Conservation (phyloP, 2,329 filamentous ascomycete species). For the Paracoccidioides lutzii region DNA sequence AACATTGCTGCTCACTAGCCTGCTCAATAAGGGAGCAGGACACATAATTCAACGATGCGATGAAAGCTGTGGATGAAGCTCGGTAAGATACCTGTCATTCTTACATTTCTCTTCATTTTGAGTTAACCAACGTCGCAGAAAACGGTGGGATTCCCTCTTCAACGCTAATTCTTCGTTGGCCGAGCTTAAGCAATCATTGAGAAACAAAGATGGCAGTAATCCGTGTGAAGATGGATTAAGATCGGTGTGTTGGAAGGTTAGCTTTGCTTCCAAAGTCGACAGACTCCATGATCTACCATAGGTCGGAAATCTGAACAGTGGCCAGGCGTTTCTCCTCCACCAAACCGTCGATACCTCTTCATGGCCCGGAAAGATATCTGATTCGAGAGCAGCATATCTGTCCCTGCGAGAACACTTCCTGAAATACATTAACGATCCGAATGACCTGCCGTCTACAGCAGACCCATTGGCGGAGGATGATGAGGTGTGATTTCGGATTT, state of each 20-base stretch:
- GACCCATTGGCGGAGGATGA: slow-evolving; percentile 82
- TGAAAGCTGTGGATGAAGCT: slow-evolving; percentile 44
- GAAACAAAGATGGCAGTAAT: slow-evolving; percentile 43
- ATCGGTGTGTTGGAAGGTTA: slow-evolving; percentile 85
- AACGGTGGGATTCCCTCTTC: slow-evolving; percentile 55
- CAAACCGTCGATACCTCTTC: slow-evolving; percentile 49
- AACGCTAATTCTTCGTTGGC: slow-evolving; percentile 40
- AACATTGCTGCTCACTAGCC: background rate
- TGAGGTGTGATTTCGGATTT: slow-evolving; percentile 36
- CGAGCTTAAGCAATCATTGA: slow-evolving; percentile 52
- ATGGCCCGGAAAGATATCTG: slow-evolving; percentile 56
- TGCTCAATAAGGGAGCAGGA: background rate
- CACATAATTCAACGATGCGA: slow-evolving; percentile 21
- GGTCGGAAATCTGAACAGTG: slow-evolving; percentile 12
- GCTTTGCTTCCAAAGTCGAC: background rate
- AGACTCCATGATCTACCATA: background rate
- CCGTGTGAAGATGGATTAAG: slow-evolving; percentile 61
- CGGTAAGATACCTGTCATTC: slow-evolving; percentile 27
- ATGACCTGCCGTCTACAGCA: slow-evolving; percentile 58
- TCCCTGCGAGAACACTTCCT: slow-evolving; percentile 62
- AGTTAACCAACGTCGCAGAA: slow-evolving; percentile 33
- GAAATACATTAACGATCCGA: slow-evolving; percentile 70
- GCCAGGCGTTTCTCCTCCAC: slow-evolving; percentile 67
- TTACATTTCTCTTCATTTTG: background rate
- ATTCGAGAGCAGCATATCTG: slow-evolving; percentile 61